These are phyloP conservation scores for Colletotrichum somersetense DNA, from an alignment of 2,329 filamentous ascomycete genomes.

Conservation along the genomic window DNA sequence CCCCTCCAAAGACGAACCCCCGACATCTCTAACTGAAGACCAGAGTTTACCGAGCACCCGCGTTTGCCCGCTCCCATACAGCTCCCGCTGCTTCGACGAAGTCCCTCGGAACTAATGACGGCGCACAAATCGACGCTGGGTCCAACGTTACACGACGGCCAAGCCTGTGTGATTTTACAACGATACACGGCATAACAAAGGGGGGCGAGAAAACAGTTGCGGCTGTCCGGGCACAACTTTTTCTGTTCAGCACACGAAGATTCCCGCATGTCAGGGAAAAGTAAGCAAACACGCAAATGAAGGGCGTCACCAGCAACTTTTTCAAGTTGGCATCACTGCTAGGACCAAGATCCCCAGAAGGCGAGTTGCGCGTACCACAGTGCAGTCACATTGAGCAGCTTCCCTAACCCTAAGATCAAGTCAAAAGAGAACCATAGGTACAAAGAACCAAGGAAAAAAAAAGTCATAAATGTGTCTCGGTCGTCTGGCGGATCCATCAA, in stretches of 20 bases:
- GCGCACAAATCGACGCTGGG: not conserved
- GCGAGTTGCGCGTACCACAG: conserved; percentile 4
- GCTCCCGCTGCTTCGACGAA: not conserved
- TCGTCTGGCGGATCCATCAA: not conserved
- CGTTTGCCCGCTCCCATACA: too few relatives aligned
- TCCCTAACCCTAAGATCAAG: conserved; percentile 38
- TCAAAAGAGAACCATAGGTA: conserved; percentile 33
- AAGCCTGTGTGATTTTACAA: not conserved
- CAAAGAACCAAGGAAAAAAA: conserved; percentile 30
- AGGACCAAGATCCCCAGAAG: not conserved
- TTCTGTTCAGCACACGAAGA: not conserved
- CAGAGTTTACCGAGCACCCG: not conserved
- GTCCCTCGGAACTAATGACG: not conserved
- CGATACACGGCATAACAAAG: not conserved
- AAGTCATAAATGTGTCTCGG: not conserved
- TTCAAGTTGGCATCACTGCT: not conserved
- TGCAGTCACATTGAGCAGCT: conserved; percentile 30
- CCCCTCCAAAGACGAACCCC: not conserved
- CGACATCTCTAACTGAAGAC: not conserved
- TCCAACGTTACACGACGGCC: not conserved
- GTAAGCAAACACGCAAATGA: not conserved
- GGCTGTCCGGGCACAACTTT: not conserved
- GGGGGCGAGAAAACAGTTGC: not conserved
- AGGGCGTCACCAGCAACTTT: not conserved
- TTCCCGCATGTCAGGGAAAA: not conserved